Evolutionary conservation across 1,284 basidiomycete genomes (phyloP), one percentile per base, ranked within the genome.

Genomic region (Bjerkandera adusta): DNA sequence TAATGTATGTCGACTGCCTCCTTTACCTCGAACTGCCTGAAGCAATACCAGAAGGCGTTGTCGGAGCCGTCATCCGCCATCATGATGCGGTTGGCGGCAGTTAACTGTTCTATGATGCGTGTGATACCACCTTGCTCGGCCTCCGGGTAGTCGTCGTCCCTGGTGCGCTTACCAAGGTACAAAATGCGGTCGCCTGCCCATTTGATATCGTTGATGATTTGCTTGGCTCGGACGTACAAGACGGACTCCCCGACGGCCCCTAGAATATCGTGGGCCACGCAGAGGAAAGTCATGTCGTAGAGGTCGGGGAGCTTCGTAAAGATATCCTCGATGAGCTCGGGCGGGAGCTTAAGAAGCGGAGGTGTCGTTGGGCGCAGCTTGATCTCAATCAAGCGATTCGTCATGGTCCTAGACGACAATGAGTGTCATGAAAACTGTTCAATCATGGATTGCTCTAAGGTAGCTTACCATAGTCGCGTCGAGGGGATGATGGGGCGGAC

Each of bases 111-210:
- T 15, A 16, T 41, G 15, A 5, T 5, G 8, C 11, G 13, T 4
- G 13, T 41, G n/a, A n/a, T n/a, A 10, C 21, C 21, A 3, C 27
- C 4, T 10, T 15, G 21, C n/a, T 24, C 21, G 13, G 15, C 16
- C 22, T 41, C 12, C 8, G 39, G 39, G 16, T n/a, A 41, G 39
- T 41, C 39, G 13, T 41, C 21, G n/a, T n/a, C n/a, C n/a, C n/a
- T n/a, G 39, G 25, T 29, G 16, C 18, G 20, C 8, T 29, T 29
- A 13, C 39, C 39, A 11, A 41, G n/a, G 16, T 8, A 41, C 8
- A 30, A 13, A 18, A 41, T 22, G 10, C 39, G 26, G 16, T 41
- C 39, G 13, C 25, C 39, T 10, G 39, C 25, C 24, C 39, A 41
- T n/a, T n/a, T n/a, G n/a, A n/a, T n/a, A n/a, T n/a, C n/a, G n/a